Percentiles rank a stretch among this genome's conserved stretches.
phyloP scores from a whole-genome alignment of 441 rosid species.

The Melastoma candidum region DNA sequence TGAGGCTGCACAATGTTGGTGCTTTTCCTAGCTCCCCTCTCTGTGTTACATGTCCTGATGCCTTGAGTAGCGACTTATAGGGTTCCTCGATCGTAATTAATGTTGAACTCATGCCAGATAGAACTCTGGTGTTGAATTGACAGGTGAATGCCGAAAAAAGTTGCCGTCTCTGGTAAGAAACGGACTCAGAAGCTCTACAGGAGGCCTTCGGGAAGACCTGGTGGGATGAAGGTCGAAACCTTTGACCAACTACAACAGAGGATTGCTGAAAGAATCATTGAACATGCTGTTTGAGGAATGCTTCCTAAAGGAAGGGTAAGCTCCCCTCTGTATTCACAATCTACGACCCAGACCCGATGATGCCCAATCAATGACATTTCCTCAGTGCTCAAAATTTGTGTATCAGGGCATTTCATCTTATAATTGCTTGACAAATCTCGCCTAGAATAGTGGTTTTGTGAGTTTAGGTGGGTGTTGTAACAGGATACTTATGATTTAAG shows the following conservation, averaged over 20 bases:
- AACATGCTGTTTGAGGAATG: constrained; percentile 97
- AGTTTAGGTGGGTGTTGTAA: too few species aligned
- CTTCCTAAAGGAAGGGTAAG: constrained; percentile 98
- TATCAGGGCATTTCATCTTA: too few species aligned
- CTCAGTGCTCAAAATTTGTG: not conserved
- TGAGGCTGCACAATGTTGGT: too few species aligned
- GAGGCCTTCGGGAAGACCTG: constrained; percentile 98
- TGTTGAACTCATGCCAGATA: too few species aligned
- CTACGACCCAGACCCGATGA: not conserved
- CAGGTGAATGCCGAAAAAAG: constrained; percentile 98
- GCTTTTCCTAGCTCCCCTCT: too few species aligned
- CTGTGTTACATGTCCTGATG: not conserved
- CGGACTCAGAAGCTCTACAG: constrained; percentile 87
- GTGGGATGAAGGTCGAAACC: constrained; percentile 93
- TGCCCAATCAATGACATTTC: not conserved
- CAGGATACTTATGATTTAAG: too few species aligned
- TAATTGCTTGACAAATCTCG: too few species aligned
- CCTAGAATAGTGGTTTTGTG: too few species aligned
- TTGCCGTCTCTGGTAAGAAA: constrained; percentile 90
- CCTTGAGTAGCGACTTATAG: not conserved
- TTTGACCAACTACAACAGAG: constrained; percentile 83
- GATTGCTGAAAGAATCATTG: constrained; percentile 92
- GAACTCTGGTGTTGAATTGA: not conserved
- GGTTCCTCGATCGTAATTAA: not conserved
- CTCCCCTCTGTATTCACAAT: constrained; percentile 11